Base-by-base conservation (phyloP, 1,139 yeast genomes). In the Blastobotrys arbuscula region DNA sequence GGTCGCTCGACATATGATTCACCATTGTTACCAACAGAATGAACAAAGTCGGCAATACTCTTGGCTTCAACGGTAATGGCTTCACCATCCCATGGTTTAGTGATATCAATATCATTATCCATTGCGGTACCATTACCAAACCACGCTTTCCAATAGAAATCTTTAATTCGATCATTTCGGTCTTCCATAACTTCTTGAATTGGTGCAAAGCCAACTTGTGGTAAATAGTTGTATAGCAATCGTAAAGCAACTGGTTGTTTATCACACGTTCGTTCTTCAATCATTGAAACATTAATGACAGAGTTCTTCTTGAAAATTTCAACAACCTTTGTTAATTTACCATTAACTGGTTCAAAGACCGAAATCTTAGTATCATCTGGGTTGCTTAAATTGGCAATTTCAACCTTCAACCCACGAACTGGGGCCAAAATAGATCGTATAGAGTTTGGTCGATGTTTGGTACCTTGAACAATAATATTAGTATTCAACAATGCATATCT, bases 71-170 rank as follows among this genome's bases (percentile, higher is more conserved):
- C 83, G 34, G 77, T 76, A 53, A 82, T 76, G 45, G 79, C 75
- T 36, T 80, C 90, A 61, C 95, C 95, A 52, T 75, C 75, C 64
- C 81, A 73, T 56, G 81, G 76, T 60, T 82, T 75, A 60, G 82
- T 77, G 54, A 84, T 85, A 63, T 83, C 84, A 43, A 61, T 52
- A 48, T 65, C 65, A 62, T 81, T 77, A 60, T 82, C 79, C 58
- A 73, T 74, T 49, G 80, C 77, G 44, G 71, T 68, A 42, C 70
- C 63, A 52, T 79, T 73, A 56, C 96, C 96, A 64, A 88, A 89
- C 99, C 99, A 92, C 62, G 89, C 76, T 66, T 83, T 82, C 98
- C 98, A 94, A 81, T 92, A 92, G 75, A 92, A 88, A 69, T 83
- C 82, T 76, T 92, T 92, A 69, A 94, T 90, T 70, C 97, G 81